Evolutionary conservation across 2,329 filamentous ascomycete species (phyloP).

Genomic region (Aulographum hederae): DNA sequence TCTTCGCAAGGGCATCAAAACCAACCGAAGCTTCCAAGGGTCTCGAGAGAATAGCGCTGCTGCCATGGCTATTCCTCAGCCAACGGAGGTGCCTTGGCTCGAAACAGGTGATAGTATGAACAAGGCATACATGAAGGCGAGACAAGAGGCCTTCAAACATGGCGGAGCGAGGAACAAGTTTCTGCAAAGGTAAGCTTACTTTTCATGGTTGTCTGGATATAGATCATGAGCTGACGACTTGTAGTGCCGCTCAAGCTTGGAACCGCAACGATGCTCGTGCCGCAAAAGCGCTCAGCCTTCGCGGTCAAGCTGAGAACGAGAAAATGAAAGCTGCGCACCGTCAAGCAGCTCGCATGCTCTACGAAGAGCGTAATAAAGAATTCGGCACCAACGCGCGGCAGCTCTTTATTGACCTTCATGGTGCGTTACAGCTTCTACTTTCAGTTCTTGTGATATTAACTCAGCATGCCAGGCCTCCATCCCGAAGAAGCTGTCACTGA

Average conservation of each 20-base stretch:
- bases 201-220: conserved; percentile 5
- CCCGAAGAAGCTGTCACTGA: conserved; percentile 94
- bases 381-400: conserved; percentile 38
- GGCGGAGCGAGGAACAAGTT: conserved; percentile 95
- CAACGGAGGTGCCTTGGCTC: conserved; percentile 89
- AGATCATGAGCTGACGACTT: conserved; percentile 4
- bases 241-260: conserved; percentile 89
- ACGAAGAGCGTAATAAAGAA: conserved; percentile 79
- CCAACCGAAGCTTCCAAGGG: conserved; percentile 9
- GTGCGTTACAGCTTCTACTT: conserved; percentile 10
- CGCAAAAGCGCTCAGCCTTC: conserved; percentile 82
- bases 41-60: conserved; percentile 60
- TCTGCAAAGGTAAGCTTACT: conserved; percentile 55
- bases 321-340: conserved; percentile 94
- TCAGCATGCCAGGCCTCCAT: conserved; percentile 52
- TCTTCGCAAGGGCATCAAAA: conserved; percentile 33
- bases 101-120: conserved; percentile 86
- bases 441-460: conserved; percentile 3
- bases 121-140: conserved; percentile 84
- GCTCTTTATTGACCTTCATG: conserved; percentile 88
- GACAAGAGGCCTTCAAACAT: conserved; percentile 92
- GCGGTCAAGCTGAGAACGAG: conserved; percentile 92
- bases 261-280: conserved; percentile 93
- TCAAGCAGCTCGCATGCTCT: conserved; percentile 78
- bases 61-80: conserved; percentile 67